phyloP scores from a whole-genome alignment of 2,329 filamentous ascomycete genomes.

The Thelonectria blattea region DNA sequence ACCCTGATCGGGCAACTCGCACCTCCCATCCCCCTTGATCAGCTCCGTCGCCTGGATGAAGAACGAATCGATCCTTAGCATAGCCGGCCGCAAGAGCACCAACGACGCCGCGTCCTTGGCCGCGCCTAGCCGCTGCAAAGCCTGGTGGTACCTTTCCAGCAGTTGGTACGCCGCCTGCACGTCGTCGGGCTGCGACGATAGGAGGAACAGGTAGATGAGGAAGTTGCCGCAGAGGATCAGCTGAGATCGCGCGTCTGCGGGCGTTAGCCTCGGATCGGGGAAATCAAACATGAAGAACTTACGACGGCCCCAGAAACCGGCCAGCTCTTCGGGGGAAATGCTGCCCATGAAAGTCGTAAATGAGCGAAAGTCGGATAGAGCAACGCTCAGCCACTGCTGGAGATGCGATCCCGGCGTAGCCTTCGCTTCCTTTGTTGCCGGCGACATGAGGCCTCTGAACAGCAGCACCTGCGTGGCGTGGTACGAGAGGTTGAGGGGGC shows the following conservation, averaged over 20 bases:
- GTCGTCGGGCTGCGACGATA: constrained; percentile 46
- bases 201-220: constrained; percentile 54
- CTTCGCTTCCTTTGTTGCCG: constrained; percentile 50
- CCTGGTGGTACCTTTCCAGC: constrained; percentile 45
- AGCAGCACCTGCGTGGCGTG: constrained; percentile 50
- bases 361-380: constrained; percentile 44
- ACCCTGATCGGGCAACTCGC: neutral
- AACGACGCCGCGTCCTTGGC: constrained; percentile 41
- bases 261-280: constrained; percentile 6
- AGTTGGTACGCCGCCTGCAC: constrained; percentile 45
- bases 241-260: constrained; percentile 47
- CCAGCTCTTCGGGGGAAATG: constrained; percentile 44
- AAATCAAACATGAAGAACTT: constrained; percentile 36
- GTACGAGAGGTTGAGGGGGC: constrained; percentile 50
- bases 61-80: constrained; percentile 48
- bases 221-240: constrained; percentile 56
- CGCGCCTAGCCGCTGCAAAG: constrained; percentile 43
- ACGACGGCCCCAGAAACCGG: constrained; percentile 54
- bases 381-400: constrained; percentile 43
- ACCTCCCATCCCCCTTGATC: constrained; percentile 29
- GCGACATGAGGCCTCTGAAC: constrained; percentile 53
- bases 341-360: constrained; percentile 48
- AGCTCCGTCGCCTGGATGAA: constrained; percentile 45
- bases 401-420: constrained; percentile 44
- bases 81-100: constrained; percentile 44